Evolutionary conservation across 2,329 filamentous ascomycete species (phyloP).

Genomic region (Berkeleyomyces basicola): DNA sequence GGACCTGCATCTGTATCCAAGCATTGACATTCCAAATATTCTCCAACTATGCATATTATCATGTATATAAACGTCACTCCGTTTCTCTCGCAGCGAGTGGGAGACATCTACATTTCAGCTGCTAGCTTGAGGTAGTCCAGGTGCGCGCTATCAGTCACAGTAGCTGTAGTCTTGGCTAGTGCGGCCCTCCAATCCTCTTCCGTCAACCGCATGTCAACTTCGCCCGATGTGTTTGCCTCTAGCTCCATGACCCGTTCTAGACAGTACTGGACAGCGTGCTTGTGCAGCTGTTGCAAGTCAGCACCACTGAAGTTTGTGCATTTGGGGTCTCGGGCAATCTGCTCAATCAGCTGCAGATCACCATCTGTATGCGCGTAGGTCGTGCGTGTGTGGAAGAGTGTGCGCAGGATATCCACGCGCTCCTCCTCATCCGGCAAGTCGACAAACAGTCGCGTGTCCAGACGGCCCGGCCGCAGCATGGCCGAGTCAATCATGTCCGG

Average conservation of each 20-base stretch:
- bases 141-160: constrained; percentile 29
- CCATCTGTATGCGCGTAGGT: constrained; percentile 25
- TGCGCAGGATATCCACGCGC: constrained; percentile 69
- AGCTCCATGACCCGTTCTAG: constrained; percentile 23
- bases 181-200: constrained; percentile 37
- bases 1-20: background rate
- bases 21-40: background rate
- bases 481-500: constrained; percentile 94
- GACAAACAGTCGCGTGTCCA: constrained; percentile 79
- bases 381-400: constrained; percentile 39
- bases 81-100: constrained; percentile 17
- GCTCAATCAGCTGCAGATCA: constrained; percentile 37
- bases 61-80: background rate
- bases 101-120: constrained; percentile 6
- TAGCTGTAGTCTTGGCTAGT: constrained; percentile 30
- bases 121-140: constrained; percentile 10
- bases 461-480: constrained; percentile 77
- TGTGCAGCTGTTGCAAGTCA: constrained; percentile 34
- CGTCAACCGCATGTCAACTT: constrained; percentile 21
- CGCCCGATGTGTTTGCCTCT: constrained; percentile 17
- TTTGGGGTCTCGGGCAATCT: constrained; percentile 46
- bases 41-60: background rate
- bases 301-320: constrained; percentile 66
- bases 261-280: constrained; percentile 36
- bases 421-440: constrained; percentile 67